Evolutionary conservation across 805 yeast genomes (phyloP), one percentile per base, ranked within the genome.

Genomic region (Starmerella sp.): DNA sequence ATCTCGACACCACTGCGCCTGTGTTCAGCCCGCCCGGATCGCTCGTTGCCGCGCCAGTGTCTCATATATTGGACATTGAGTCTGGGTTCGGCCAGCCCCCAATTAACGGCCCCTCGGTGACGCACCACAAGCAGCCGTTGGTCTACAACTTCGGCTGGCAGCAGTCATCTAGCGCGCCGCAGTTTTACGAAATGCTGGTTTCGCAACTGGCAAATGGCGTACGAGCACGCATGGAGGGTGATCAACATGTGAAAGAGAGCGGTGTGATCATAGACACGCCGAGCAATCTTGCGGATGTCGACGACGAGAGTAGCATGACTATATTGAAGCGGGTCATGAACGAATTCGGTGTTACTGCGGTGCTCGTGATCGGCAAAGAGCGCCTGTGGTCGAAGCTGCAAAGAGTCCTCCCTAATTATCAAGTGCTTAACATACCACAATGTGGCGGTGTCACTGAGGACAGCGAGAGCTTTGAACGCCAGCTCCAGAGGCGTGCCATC

Each of bases 41-140:
- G 4, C 58, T 93, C 5, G 76, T 89, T 0, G 96, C 96, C 0
- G 83, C 95, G 0, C 86, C 95, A 0, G 75, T 90, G 13, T 81
- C 89, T 44, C 96, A 87, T 64, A 71, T 81, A 41, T 73, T 90
- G 37, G 96, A 93, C 63, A 79, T 86, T 17, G 91, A 86, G 63
- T 77, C 79, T 22, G 77, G 78, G 1, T 84, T 95, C 73, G 96
- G 95, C 58, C 86, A 87, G 48, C 80, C 86, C 1, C 81, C 90
- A 1, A 72, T 76, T 57, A 81, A 84, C 59, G 72, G 74, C 1
- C 75, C 75, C 0, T 63, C 73, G 2, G 59, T 63, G 6, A 60
- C 67, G 1, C 90, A 86, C 66, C 86, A 86, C n/a, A 86, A 87
- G 66, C 95, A 87, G 67, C 97, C 97, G 0, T 67, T 84, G n/a